Conservation (phyloP, 2,329 filamentous ascomycete species). For the Fusarium praegraminearum region DNA sequence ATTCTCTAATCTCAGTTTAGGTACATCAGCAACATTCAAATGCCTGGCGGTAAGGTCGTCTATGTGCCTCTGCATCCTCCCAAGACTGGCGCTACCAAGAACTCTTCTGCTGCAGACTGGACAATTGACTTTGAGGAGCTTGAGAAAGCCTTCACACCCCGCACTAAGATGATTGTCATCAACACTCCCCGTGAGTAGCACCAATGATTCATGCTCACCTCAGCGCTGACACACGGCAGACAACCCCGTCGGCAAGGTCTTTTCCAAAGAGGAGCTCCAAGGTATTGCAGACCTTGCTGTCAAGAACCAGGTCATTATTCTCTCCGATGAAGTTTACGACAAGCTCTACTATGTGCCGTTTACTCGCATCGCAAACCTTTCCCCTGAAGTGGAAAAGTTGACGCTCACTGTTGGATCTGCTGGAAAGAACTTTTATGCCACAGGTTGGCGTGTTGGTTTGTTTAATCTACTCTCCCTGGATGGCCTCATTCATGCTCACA, state of each 20-base stretch:
- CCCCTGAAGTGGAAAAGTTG: constrained; percentile 86
- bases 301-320: constrained; percentile 92
- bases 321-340: constrained; percentile 95
- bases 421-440: constrained; percentile 98
- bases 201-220: background rate
- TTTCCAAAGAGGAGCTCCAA: constrained; percentile 83
- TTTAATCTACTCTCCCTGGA: background rate
- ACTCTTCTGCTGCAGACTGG: constrained; percentile 90
- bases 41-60: constrained; percentile 94
- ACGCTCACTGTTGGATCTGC: constrained; percentile 95
- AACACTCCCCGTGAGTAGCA: constrained; percentile 72
- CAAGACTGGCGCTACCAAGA: constrained; percentile 79
- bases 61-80: constrained; percentile 97
- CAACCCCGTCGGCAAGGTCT: constrained; percentile 97
- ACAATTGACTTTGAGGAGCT: constrained; percentile 85
- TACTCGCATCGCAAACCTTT: constrained; percentile 90
- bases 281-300: constrained; percentile 89
- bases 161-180: constrained; percentile 96
- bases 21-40: constrained; percentile 96
- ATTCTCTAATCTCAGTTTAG: constrained; percentile 33
- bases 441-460: constrained; percentile 87
- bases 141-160: constrained; percentile 81
- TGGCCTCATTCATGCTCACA: background rate
- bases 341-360: constrained; percentile 95
- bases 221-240: constrained; percentile 60